Base-by-base conservation (phyloP, 192 early-diverging fungal species). In the Coemansia sp. region DNA sequence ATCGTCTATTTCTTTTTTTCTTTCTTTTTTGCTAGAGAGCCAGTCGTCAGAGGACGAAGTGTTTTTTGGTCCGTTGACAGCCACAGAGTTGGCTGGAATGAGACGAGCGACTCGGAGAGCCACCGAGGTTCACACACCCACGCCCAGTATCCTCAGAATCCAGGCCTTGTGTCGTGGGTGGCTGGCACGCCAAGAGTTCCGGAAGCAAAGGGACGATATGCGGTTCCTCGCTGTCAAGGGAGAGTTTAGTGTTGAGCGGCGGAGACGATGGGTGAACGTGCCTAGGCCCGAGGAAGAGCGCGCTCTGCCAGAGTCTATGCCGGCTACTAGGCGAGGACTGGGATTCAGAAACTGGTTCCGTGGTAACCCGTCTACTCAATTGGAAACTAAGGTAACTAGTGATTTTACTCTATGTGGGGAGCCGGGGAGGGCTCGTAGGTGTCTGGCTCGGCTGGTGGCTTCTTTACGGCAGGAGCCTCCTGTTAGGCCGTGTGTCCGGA, bases 331-430 rank as follows among this genome's bases (percentile, higher is more conserved):
- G 27, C 27, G 27, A 27, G 27, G 55, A 14, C 34, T 80, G 2
- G 27, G 55, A 14, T 58, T 80, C 38, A 69, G 78, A 9, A 69
- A 58, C 67, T 80, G 78, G 78, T 80, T 80, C 50, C 76, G 72
- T 8, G 65, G 64, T 11, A 34, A 6, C 27, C 27, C 27, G 27
- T 27, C 27, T 8, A 37, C 25, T 11, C 25, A 25, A 2, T 9
- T 17, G 48, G 21, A n/a, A 31, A 5, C 36, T 25, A 71, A 70
- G 68, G 68, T 70, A 70, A 70, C 59, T 62, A 70, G 27, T 27
- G 27, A 27, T 27, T 27, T 27, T 27, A 27, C 27, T 27, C 27
- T 2, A 2, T 2, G 27, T 27, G 27, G 27, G 2, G 51, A 55
- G 51, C 0, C 11, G 10, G 55, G 57, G 15, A 60, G 21, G n/a